Evolutionary conservation across 202 grass and related monocot species (phyloP).

Genomic region (Sporobolus alterniflorus): DNA sequence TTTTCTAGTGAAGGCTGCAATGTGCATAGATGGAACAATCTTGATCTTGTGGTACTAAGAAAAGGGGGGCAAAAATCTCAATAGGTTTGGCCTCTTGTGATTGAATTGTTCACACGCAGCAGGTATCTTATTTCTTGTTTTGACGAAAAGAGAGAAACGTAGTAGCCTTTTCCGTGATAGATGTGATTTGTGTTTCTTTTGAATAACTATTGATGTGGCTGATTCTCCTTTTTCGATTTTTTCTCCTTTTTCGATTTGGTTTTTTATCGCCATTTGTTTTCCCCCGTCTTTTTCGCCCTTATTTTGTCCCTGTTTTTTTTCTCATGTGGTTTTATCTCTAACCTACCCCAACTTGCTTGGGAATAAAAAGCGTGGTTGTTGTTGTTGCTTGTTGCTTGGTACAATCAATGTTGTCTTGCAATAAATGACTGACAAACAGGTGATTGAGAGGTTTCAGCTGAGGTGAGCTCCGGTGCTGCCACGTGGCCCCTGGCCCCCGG

Average conservation of each 20-base stretch:
- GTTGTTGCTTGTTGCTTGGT: not conserved
- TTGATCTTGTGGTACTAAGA: not conserved
- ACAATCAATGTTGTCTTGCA: constrained; percentile 26
- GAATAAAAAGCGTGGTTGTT: too few relatives aligned
- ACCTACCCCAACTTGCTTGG: too few relatives aligned
- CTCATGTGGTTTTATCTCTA: too few relatives aligned
- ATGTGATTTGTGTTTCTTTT: not conserved
- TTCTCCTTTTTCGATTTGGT: too few relatives aligned
- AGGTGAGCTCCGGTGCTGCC: too few relatives aligned
- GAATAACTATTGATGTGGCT: not conserved
- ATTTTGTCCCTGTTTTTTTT: too few relatives aligned
- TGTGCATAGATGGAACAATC: constrained; percentile 1
- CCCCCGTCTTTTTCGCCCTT: too few relatives aligned
- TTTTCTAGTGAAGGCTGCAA: not conserved
- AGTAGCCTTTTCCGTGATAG: not conserved
- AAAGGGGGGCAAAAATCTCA: not conserved
- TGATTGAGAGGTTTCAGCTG: not conserved
- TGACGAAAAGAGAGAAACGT: not conserved
- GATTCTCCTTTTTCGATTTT: too few relatives aligned
- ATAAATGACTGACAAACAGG: constrained; percentile 14
- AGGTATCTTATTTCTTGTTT: not conserved
- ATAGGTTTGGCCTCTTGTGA: not conserved
- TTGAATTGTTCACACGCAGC: not conserved
- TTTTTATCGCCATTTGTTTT: too few relatives aligned
- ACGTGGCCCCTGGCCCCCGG: too few relatives aligned